phyloP scores from a whole-genome alignment of 2,329 filamentous ascomycete genomes.

The Chlorencoelia australis region DNA sequence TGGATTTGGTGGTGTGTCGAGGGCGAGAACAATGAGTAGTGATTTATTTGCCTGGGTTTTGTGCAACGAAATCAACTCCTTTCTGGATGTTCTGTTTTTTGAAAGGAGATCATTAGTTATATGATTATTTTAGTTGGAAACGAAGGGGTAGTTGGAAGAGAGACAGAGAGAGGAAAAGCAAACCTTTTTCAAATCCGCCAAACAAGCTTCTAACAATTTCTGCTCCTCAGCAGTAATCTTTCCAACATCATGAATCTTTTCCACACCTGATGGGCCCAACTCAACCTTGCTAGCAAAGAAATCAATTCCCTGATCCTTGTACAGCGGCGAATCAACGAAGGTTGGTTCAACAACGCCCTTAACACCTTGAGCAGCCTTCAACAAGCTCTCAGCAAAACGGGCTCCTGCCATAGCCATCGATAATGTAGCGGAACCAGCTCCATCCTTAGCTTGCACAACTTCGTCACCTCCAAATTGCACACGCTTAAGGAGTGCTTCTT shows the following conservation, averaged over 20 bases:
- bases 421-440: slow-evolving; percentile 90
- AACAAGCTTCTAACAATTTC: slow-evolving; percentile 76
- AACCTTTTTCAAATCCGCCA: slow-evolving; percentile 68
- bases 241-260: slow-evolving; percentile 86
- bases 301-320: slow-evolving; percentile 95
- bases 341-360: slow-evolving; percentile 93
- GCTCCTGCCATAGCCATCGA: slow-evolving; percentile 97
- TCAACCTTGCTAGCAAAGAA: slow-evolving; percentile 96
- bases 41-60: slow-evolving; percentile 13
- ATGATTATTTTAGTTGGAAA: slow-evolving; percentile 61
- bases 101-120: slow-evolving; percentile 83
- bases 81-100: slow-evolving; percentile 91
- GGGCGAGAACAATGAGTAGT: too few relatives aligned
- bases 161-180: background rate
- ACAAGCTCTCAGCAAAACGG: slow-evolving; percentile 76
- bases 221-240: slow-evolving; percentile 77
- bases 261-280: slow-evolving; percentile 91
- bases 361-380: slow-evolving; percentile 87
- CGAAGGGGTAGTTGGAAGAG: slow-evolving; percentile 53
- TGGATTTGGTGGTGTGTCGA: too few relatives aligned
- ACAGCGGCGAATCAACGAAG: slow-evolving; percentile 93
- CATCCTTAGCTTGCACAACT: slow-evolving; percentile 98
- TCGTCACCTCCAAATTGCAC: slow-evolving; percentile 99
- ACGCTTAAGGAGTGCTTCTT: slow-evolving; percentile 68
- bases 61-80: slow-evolving; percentile 66